Evolutionary conservation across 768 basidiomycete species (phyloP).

Genomic region (Boletus coccyginus): DNA sequence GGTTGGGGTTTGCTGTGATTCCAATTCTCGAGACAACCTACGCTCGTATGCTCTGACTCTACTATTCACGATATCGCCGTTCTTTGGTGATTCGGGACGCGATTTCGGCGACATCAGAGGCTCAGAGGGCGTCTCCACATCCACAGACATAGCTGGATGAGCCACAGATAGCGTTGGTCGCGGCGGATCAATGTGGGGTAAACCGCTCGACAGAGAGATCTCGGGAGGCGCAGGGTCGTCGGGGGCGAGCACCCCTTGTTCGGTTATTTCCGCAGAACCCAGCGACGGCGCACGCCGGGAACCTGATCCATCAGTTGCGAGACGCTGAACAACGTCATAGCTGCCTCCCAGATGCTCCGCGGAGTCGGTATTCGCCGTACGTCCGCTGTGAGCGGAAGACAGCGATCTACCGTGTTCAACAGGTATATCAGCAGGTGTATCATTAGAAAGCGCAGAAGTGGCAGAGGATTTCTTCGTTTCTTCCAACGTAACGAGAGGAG

Average conservation of each 20-base stretch:
- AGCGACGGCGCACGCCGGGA: constrained; percentile 24
- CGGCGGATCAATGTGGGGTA: constrained; percentile 16
- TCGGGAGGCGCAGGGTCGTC: constrained; percentile 9
- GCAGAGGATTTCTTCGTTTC: constrained; percentile 33
- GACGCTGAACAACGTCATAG: constrained; percentile 69
- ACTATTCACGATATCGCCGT: constrained; percentile 39
- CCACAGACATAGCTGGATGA: background rate
- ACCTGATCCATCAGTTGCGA: constrained; percentile 29
- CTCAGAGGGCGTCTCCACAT: constrained; percentile 4
- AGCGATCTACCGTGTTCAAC: constrained; percentile 33
- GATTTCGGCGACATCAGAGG: background rate
- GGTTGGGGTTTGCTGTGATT: constrained; percentile 32
- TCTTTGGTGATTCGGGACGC: background rate
- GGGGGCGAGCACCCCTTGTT: constrained; percentile 12
- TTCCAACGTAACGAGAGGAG: constrained; percentile 58
- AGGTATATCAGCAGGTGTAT: constrained; percentile 10
- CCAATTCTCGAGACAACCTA: constrained; percentile 53
- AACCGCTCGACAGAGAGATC: constrained; percentile 6
- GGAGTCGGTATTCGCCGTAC: constrained; percentile 66
- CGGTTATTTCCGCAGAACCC: constrained; percentile 24
- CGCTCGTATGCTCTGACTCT: constrained; percentile 60
- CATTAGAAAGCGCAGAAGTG: constrained; percentile 13
- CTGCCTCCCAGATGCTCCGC: constrained; percentile 63
- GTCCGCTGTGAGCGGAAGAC: constrained; percentile 51
- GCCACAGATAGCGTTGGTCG: constrained; percentile 10